These are phyloP conservation scores for Penicillium sumatraense DNA, from an alignment of 2,329 filamentous ascomycete genomes.

Conservation along the genomic window DNA sequence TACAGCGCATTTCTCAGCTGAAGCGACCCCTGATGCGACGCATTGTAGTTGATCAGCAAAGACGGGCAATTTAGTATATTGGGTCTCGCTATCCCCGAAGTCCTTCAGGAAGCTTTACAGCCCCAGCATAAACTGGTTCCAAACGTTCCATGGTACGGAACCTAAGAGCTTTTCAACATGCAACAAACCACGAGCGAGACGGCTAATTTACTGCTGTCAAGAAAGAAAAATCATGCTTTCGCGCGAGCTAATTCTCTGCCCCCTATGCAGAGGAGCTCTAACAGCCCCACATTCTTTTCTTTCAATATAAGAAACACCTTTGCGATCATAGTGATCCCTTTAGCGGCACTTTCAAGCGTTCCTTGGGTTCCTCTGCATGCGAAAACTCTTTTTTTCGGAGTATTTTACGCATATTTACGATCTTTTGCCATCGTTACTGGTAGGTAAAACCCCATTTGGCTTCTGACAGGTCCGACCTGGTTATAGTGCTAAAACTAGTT, in stretches of 20 bases:
- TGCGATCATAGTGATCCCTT: slow-evolving; percentile 8
- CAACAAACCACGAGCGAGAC: not conserved
- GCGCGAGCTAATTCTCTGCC: not conserved
- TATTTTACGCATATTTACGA: slow-evolving; percentile 9
- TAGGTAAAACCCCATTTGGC: not conserved
- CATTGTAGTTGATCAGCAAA: not conserved
- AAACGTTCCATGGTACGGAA: not conserved
- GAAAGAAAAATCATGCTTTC: not conserved
- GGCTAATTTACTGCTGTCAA: not conserved
- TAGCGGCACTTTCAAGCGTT: slow-evolving; percentile 7
- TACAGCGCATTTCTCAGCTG: not conserved
- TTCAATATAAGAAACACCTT: slow-evolving; percentile 10
- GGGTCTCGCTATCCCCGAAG: not conserved
- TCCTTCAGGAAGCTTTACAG: not conserved
- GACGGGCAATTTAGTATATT: not conserved
- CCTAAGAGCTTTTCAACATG: not conserved
- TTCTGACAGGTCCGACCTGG: too few species aligned
- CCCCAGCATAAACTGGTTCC: not conserved
- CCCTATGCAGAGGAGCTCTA: not conserved
- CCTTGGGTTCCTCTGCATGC: slow-evolving; percentile 9
- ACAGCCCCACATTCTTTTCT: not conserved
- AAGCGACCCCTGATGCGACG: not conserved
- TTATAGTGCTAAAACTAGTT: not conserved
- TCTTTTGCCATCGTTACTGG: slow-evolving; percentile 10
- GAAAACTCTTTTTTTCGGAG: slow-evolving; percentile 4